Evolutionary conservation across 2,329 filamentous ascomycete genomes (phyloP), one percentile per base, ranked within the genome.

Genomic region (Curvularia spicifera): DNA sequence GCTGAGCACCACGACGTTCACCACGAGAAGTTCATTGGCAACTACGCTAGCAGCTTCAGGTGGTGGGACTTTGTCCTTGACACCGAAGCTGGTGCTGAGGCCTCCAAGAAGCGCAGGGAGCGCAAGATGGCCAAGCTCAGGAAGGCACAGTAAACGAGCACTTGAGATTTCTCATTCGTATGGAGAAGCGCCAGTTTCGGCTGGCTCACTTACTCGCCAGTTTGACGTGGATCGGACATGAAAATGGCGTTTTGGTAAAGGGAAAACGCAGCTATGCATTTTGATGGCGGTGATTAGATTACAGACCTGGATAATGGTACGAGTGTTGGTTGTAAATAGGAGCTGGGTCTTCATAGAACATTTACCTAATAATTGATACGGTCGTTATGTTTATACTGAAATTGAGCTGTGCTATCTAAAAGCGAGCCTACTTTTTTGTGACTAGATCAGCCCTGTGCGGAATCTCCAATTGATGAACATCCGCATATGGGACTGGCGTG

Each of bases 21-120:
- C 81, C 95, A 99, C 81, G 95, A 99, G 83, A 92, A 93, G 77
- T 99, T 99, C 81, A 93, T 99, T 64, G 95, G 95, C 71, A 99
- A 99, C 84, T 99, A 98, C 78, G 84, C 94, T 51, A 97, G 93
- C 76, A 96, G 91, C 83, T 99, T 99, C 87, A 87, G 94, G 78
- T 99, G 95, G 95, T 99, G 95, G 95, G 95, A 99, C 82, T 96
- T 90, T 78, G 78, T 89, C 69, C 85, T 98, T 67, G 93, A 97
- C 79, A 99, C 95, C 61, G 94, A 99, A 84, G 91, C 91, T 64
- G 92, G 91, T 52, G 87, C 91, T 37, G 94, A 96, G 79, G 91
- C 94, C 40, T 85, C 90, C 70, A 93, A 93, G 87, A 86, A 84
- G 75, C 89, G 93, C 74, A 86, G 93, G 59, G 92, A 95, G 79